These are phyloP conservation scores for Tetrastigma voinierianum DNA, from an alignment of 164 flowering plant genomes.

Conservation along the genomic window DNA sequence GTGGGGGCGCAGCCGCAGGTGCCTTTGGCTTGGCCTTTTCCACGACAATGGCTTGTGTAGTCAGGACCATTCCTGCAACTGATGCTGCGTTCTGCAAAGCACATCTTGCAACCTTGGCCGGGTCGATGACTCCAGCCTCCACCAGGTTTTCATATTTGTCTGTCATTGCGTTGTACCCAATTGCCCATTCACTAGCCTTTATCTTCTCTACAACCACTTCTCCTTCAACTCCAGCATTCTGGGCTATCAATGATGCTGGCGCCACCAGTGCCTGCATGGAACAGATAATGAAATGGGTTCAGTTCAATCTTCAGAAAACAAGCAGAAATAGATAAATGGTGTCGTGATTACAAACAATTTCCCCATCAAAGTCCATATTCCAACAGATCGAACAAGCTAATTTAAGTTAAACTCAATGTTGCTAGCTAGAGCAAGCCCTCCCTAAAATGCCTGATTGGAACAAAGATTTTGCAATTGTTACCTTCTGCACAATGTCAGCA, in stretches of 20 bases:
- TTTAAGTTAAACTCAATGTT: no score
- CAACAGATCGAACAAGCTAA: no score
- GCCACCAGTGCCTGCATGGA: constrained; percentile 74
- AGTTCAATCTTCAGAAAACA: not conserved
- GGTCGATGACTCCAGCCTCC: constrained; percentile 94
- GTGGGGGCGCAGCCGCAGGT: constrained; percentile 54
- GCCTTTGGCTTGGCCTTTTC: constrained; percentile 79
- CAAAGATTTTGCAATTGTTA: constrained; percentile 18
- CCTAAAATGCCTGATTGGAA: not conserved
- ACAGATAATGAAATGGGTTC: not conserved
- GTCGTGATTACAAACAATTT: no score
- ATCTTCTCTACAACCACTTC: constrained; percentile 99
- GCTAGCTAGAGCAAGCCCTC: no score
- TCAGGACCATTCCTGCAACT: constrained; percentile 97
- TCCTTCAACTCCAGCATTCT: constrained; percentile 96
- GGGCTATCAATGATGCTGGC: constrained; percentile 92
- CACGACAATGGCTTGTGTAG: constrained; percentile 99
- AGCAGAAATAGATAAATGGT: no score
- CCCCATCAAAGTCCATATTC: no score
- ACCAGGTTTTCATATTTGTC: constrained; percentile 83
- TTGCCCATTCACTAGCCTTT: constrained; percentile 78
- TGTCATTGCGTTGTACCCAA: constrained; percentile 96
- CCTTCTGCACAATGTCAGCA: constrained; percentile 96
- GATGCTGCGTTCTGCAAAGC: constrained; percentile 95
- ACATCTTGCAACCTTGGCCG: constrained; percentile 95